A percentile compares a stretch with the other conserved stretches of the same genome.
Conservation (phyloP, 768 basidiomycete genomes). For the Krasilnikovozyma curviuscula region DNA sequence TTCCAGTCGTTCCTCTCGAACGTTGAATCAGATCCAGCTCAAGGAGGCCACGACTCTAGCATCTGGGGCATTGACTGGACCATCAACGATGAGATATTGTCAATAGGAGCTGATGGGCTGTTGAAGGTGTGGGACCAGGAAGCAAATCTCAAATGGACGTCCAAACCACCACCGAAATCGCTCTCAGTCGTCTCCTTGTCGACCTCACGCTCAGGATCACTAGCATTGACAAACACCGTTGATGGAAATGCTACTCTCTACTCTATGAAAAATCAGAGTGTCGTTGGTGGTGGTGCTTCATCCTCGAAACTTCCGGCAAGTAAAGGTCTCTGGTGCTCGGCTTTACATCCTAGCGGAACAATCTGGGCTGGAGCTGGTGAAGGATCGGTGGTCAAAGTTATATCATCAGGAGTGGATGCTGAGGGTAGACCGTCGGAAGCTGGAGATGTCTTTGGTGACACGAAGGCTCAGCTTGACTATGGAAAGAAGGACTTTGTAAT, state of each 20-base stretch:
- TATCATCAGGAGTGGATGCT: too few species aligned
- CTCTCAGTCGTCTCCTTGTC: slow-evolving; percentile 60
- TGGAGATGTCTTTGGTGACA: too few species aligned
- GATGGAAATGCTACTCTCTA: slow-evolving; percentile 65
- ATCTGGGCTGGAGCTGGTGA: slow-evolving; percentile 23
- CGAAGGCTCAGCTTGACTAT: slow-evolving; percentile 23
- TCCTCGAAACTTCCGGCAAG: slow-evolving; percentile 10
- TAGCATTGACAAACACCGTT: slow-evolving; percentile 57
- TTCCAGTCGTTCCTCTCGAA: too few species aligned
- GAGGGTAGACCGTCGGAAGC: too few species aligned
- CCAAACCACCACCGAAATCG: slow-evolving; percentile 40
- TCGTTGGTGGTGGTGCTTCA: slow-evolving; percentile 55
- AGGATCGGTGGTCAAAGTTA: too few species aligned
- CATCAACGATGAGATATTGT: slow-evolving; percentile 40
- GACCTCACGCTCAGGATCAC: slow-evolving; percentile 40
- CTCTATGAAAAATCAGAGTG: slow-evolving; percentile 44
- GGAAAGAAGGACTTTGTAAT: slow-evolving; percentile 27
- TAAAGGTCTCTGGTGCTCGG: slow-evolving; percentile 45
- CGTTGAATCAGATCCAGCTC: too few species aligned
- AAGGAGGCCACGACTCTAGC: slow-evolving; percentile 54
- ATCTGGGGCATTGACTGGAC: slow-evolving; percentile 66
- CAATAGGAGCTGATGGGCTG: slow-evolving; percentile 57
- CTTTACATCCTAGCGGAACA: slow-evolving; percentile 42
- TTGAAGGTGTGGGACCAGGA: slow-evolving; percentile 40
- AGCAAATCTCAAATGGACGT: slow-evolving; percentile 42